A percentile compares a stretch with the other conserved stretches of the same genome.
phyloP scores from a whole-genome alignment of 1,139 yeast genomes.

The Magnusiomyces paraingens region DNA sequence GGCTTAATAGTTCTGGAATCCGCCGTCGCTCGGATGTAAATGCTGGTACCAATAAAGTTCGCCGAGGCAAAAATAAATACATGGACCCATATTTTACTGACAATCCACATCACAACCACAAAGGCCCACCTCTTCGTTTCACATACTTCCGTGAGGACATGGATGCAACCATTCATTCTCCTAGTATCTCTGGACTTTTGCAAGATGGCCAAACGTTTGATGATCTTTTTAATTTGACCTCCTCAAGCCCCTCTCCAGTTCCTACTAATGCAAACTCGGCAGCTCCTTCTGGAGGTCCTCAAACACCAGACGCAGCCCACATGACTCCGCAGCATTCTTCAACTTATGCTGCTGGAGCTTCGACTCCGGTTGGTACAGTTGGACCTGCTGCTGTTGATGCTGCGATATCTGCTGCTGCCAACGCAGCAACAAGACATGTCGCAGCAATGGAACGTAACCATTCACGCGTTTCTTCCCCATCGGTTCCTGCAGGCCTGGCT shows the following conservation, averaged over 20 bases:
- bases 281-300: conserved; percentile 7
- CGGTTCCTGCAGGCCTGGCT: background rate
- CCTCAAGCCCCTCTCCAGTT: conserved; percentile 8
- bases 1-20: background rate
- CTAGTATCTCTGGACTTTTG: conserved; percentile 75
- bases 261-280: background rate
- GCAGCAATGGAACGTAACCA: background rate
- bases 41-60: background rate
- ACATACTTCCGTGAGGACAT: conserved; percentile 90
- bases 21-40: background rate
- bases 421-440: background rate
- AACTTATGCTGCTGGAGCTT: background rate
- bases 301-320: conserved; percentile 8
- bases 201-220: conserved; percentile 38
- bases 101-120: background rate
- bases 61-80: conserved; percentile 16
- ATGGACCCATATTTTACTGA: conserved; percentile 4
- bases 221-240: conserved; percentile 26
- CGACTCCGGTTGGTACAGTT: conserved; percentile 3
- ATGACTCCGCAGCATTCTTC: conserved; percentile 1
- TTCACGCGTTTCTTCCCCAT: conserved; percentile 3
- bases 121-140: conserved; percentile 41
- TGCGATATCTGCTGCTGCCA: conserved; percentile 1
- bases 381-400: background rate
- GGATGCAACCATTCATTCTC: conserved; percentile 83